Evolutionary conservation across 257 asterid species (phyloP), one percentile per base, ranked within the genome.

Genomic region (Capsicum baccatum): DNA sequence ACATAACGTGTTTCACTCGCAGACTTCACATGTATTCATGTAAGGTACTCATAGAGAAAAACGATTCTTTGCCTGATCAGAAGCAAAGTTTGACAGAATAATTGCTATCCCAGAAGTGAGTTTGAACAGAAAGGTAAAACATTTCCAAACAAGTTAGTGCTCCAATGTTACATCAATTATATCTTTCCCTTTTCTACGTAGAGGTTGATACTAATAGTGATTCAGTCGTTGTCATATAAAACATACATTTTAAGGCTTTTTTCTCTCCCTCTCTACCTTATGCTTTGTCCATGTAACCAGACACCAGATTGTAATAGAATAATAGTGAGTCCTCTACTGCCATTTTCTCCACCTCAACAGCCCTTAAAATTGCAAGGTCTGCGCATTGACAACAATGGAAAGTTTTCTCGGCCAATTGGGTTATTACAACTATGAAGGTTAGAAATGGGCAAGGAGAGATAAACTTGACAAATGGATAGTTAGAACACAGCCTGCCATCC

Each of bases 351-450:
- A 26, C 16, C 17, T 71, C 47, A 42, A 10, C 57, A 47, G 79
- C 39, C n/a, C 57, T 47, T 44, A 71, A 47, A 71, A 44, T 47
- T 71, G 17, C 57, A 71, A 71, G 79, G 13, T 71, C 17, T 42
- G 57, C 9, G 79, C 37, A 71, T 3, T n/a, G 39, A 71, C 58
- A 44, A 71, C n/a, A n/a, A 39, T 56, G 26, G 58, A 39, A 71
- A 47, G 79, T 47, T 71, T 71, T 44, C 57, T 71, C 6, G 17
- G 5, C 16, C 79, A 71, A 9, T 2, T 44, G 10, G 79, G 79
- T 71, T n/a, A 71, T 42, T 71, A 71, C 50, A n/a, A 44, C 10
- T 71, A 35, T 17, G 79, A 70, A 71, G 37, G 79, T 44, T 71
- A 71, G 57, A 44, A 16, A 71, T 17, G 56, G 35, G 17, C 5